phyloP scores from a whole-genome alignment of 768 basidiomycete species.

The Austroboletus festivus region DNA sequence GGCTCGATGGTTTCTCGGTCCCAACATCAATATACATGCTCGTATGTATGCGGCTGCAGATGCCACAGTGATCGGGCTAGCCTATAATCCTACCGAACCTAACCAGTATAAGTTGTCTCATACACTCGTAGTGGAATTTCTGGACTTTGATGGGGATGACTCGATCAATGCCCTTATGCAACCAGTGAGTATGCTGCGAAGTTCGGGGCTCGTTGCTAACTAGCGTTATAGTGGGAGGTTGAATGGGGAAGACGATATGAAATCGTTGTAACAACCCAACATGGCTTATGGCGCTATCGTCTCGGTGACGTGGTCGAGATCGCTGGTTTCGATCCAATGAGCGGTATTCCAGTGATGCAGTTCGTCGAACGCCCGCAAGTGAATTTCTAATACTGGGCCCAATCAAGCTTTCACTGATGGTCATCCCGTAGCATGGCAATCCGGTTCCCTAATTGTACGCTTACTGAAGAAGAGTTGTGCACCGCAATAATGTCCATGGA shows the following conservation, averaged over 20 bases:
- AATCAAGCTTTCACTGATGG: background rate
- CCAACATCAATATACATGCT: background rate
- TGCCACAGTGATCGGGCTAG: background rate
- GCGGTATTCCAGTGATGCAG: background rate
- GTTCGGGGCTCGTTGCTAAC: background rate
- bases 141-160: constrained; percentile 8
- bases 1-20: constrained; percentile 15
- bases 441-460: background rate
- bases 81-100: background rate
- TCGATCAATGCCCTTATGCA: background rate
- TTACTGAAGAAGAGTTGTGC: background rate
- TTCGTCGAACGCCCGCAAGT: background rate
- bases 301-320: no score
- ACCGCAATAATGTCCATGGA: background rate
- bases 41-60: constrained; percentile 6
- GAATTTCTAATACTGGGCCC: background rate
- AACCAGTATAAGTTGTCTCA: background rate
- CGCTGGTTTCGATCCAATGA: no score
- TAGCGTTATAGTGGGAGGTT: background rate
- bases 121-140: constrained; percentile 10
- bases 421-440: background rate
- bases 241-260: background rate
- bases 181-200: background rate
- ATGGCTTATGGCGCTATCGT: no score
- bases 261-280: no score